These are phyloP conservation scores for Epichloe amarillans DNA, from an alignment of 2,329 filamentous ascomycete species.

Conservation along the genomic window DNA sequence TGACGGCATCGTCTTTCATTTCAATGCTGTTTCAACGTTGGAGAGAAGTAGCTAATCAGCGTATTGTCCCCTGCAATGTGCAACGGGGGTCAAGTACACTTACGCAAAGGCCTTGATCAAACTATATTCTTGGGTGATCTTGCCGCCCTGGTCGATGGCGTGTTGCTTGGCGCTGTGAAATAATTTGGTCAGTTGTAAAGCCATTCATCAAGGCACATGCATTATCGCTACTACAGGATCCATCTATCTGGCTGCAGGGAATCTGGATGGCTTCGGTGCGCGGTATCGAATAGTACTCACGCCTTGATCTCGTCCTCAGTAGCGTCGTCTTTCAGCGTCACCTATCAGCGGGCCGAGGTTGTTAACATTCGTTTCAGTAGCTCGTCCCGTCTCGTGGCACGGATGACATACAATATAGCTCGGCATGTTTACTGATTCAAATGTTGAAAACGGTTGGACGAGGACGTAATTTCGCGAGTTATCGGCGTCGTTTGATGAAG, in stretches of 20 bases:
- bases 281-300: slow-evolving; percentile 28
- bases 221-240: no score
- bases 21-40: slow-evolving; percentile 45
- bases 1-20: slow-evolving; percentile 54
- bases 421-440: slow-evolving; percentile 31
- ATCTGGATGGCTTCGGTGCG: not conserved
- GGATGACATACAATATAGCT: slow-evolving; percentile 36
- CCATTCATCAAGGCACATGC: not conserved
- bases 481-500: slow-evolving; percentile 4
- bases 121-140: slow-evolving; percentile 71
- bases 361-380: slow-evolving; percentile 2
- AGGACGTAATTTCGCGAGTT: slow-evolving; percentile 3
- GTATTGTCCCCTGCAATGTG: not conserved
- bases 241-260: not conserved
- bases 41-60: not conserved
- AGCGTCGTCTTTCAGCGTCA: slow-evolving; percentile 65
- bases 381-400: not conserved
- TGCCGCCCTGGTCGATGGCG: slow-evolving; percentile 62
- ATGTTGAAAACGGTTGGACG: not conserved
- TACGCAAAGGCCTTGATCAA: slow-evolving; percentile 92
- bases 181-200: not conserved
- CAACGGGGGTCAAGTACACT: slow-evolving; percentile 20
- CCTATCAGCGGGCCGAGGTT: slow-evolving; percentile 32
- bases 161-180: slow-evolving; percentile 58
- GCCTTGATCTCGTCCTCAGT: slow-evolving; percentile 51